Base-by-base conservation (phyloP, 805 yeast species). In the Henningerozyma blattae region DNA sequence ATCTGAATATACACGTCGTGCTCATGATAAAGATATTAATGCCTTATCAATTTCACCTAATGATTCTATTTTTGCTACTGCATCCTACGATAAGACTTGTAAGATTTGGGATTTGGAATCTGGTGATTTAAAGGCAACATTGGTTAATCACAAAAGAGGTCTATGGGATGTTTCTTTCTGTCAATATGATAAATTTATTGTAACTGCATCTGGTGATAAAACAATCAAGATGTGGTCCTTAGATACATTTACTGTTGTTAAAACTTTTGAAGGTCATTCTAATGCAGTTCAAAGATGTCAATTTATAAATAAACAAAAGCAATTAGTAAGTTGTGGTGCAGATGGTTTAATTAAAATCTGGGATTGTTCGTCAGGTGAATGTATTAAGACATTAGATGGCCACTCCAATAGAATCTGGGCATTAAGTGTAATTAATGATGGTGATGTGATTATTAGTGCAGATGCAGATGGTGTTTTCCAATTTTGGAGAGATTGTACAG, bases 361-460 rank as follows among this genome's bases (percentile, higher is more conserved):
- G 98, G 93, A 85, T 49, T 54, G 68, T 34, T 63, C 72, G 26
- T 60, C 72, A 9, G 91, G 85, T 25, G 98, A 91, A 49, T 72
- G 85, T 50, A 58, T 79, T 15, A 75, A 77, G 37, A 89, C 97
- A 0, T 66, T 87, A 32, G 97, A 89, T 58, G 94, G 84, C 49
- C 99, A 91, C 53, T 84, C 77, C 40, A 91, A 89, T 56, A 75
- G 95, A 60, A 84, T 91, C 32, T 91, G 98, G 99, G 82, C 96
- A 0, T 56, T 91, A 34, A 75, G 80, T 36, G 62, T 69, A 1
- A 67, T 72, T 39, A 60, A 72, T 24, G 81, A 77, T 45, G 89
- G 93, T 18, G 69, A 68, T 14, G 68, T 69, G 37, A 67, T 91
- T 37, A 72, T 84, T 0, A 73, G 83, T 38, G 97, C 95, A 0